Percentiles rank a stretch among this genome's conserved stretches.
These are phyloP conservation scores for Chrysanthemum seticuspe DNA, from an alignment of 129 eudicot genomes.

Conservation along the genomic window DNA sequence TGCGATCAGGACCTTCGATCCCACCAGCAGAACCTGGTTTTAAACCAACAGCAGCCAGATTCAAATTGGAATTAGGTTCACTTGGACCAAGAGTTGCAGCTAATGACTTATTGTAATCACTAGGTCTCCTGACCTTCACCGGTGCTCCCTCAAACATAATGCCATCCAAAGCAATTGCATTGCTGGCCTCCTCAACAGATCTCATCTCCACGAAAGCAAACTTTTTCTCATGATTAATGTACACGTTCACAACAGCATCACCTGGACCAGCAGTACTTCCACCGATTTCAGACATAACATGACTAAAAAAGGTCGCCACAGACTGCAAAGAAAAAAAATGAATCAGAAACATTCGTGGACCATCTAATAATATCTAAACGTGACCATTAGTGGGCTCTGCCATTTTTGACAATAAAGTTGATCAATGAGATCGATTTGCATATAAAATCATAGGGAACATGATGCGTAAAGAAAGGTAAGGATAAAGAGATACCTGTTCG, in stretches of 20 bases:
- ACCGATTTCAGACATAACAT: conserved; percentile 94
- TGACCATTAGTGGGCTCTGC: background rate
- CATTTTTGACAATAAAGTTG: background rate
- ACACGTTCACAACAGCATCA: conserved; percentile 97
- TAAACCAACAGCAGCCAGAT: conserved; percentile 60
- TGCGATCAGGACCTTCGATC: conserved; percentile 97
- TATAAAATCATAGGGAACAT: background rate
- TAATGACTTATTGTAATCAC: conserved; percentile 90
- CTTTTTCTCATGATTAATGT: conserved; percentile 94
- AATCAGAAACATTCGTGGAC: background rate
- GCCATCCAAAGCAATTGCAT: conserved; percentile 98
- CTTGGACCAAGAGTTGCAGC: conserved; percentile 99
- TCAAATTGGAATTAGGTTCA: conserved; percentile 88
- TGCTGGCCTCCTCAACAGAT: conserved; percentile 98
- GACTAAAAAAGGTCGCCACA: conserved; percentile 90
- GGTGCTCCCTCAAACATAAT: conserved; percentile 94
- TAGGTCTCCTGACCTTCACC: conserved; percentile 90
- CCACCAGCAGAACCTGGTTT: conserved; percentile 88
- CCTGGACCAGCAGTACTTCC: conserved; percentile 99
- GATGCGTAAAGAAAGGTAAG: background rate
- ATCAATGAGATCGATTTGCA: background rate
- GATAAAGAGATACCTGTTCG: conserved; percentile 65
- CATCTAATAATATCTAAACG: background rate
- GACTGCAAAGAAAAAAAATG: conserved; percentile 50
- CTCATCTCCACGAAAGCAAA: conserved; percentile 99